Evolutionary conservation across 768 basidiomycete genomes (phyloP).

Genomic region (Mycena metata): DNA sequence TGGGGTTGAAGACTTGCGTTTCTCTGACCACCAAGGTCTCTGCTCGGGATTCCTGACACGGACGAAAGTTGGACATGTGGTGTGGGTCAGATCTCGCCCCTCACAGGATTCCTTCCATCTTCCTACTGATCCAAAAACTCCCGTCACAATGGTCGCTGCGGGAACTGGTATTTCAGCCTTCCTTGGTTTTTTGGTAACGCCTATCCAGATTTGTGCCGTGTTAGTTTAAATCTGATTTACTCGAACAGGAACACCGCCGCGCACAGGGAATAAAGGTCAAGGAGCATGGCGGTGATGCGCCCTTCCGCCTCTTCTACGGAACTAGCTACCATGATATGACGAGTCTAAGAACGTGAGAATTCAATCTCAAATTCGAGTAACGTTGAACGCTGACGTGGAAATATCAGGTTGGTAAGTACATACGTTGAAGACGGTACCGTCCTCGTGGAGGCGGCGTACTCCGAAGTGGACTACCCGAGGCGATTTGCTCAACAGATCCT

Average conservation of each 20-base stretch:
- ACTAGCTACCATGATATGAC: slow-evolving; percentile 33
- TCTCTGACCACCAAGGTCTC: slow-evolving; percentile 25
- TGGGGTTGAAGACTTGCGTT: slow-evolving; percentile 29
- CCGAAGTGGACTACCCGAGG: slow-evolving; percentile 19
- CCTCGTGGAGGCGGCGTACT: slow-evolving; percentile 28
- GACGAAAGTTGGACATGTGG: slow-evolving; percentile 12
- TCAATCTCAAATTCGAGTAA: no score
- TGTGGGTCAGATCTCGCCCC: slow-evolving; percentile 26
- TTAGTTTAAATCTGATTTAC: not conserved
- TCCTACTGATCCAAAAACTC: slow-evolving; percentile 25
- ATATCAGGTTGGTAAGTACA: slow-evolving; percentile 7
- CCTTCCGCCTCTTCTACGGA: slow-evolving; percentile 32
- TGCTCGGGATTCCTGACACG: slow-evolving; percentile 33
- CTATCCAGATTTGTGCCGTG: not conserved
- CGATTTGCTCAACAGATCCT: slow-evolving; percentile 36
- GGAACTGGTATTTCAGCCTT: slow-evolving; percentile 29
- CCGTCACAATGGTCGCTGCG: slow-evolving; percentile 32
- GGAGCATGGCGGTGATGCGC: slow-evolving; percentile 24
- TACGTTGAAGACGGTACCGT: slow-evolving; percentile 29
- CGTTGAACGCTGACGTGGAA: no score
- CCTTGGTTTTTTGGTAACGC: slow-evolving; percentile 32
- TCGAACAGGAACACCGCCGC: slow-evolving; percentile 34
- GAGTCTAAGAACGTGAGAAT: slow-evolving; percentile 13
- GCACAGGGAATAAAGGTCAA: slow-evolving; percentile 26
- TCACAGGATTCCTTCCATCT: slow-evolving; percentile 33